Evolutionary conservation across 1,139 yeast genomes (phyloP), one percentile per base, ranked within the genome.

Genomic region (Sugiyamaella paludigena): DNA sequence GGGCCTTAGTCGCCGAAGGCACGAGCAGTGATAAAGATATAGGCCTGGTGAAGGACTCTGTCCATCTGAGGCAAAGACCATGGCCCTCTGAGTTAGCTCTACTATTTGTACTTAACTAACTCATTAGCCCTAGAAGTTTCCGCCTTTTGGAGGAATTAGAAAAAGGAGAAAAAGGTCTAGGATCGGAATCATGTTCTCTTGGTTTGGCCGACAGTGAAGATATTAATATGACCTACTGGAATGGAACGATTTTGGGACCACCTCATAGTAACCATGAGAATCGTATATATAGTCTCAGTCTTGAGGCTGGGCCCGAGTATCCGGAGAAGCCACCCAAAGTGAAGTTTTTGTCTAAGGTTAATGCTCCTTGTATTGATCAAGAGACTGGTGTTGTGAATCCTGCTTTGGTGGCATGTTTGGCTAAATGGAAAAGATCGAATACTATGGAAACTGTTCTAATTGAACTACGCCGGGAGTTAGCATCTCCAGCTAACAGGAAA

Each of bases 161-260:
- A 68, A 92, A 91, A 65, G 98, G 98, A 45, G 99, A 94, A 67
- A 94, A 94, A 68, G 98, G 98, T 12, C 76, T 87, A 47, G 98
- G 98, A 28, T 94, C 97, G 32, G 98, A 94, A 67, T 86, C 96
- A 24, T 91, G 96, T 67, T 91, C 98, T 16, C 88, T 91, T 61
- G 98, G 98, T 0, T 76, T 91, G 47, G 81, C 88, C 35, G 91
- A 86, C 63, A 83, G 86, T 58, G 96, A 87, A 60, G 98, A 91
- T 66, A 87, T 88, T 58, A 76, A 91, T 54, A 87, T 91, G 94
- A 85, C 95, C 7, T 73, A 83, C 61, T 91, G 98, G 98, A 91
- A 89, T 66, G 98, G 96, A 2, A 91, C 98, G 29, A 89, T 91
- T 44, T 75, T 92, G 57, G 99, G 98, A 0, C 98, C 98, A 4